Conservation (phyloP, 768 basidiomycete species). For the Lentinula sp. region DNA sequence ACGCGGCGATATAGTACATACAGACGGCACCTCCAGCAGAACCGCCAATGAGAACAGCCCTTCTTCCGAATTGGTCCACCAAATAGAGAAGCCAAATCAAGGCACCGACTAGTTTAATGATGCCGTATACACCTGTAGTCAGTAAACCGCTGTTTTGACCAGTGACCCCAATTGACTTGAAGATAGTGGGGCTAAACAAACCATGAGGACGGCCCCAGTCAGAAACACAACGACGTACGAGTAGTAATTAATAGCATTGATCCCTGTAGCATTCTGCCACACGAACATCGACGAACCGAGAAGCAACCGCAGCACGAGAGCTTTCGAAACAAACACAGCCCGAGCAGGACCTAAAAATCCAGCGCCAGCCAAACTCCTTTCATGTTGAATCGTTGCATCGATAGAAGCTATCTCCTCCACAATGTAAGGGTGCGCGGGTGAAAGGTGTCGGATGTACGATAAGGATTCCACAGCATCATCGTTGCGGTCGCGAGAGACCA, state of each 20-base stretch:
- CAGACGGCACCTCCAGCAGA: conserved; percentile 30
- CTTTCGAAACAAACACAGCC: conserved; percentile 21
- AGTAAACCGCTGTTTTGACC: conserved; percentile 29
- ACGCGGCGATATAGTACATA: conserved; percentile 41
- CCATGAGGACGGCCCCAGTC: background rate
- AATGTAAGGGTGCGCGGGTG: conserved; percentile 8
- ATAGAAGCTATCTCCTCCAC: conserved; percentile 26
- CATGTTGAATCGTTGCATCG: conserved; percentile 15
- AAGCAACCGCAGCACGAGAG: conserved; percentile 25
- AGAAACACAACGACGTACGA: conserved; percentile 16
- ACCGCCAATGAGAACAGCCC: conserved; percentile 32
- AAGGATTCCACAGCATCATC: conserved; percentile 23
- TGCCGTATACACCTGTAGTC: conserved; percentile 45
- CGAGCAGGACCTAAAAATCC: conserved; percentile 26
- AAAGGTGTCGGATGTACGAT: conserved; percentile 23
- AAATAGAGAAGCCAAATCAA: conserved; percentile 36
- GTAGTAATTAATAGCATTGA: conserved; percentile 40
- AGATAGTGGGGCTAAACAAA: conserved; percentile 33
- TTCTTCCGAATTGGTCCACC: conserved; percentile 36
- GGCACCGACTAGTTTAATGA: conserved; percentile 27
- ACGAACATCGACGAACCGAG: conserved; percentile 32
- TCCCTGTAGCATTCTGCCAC: conserved; percentile 42
- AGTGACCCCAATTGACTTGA: conserved; percentile 38
- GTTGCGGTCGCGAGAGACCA: conserved; percentile 28
- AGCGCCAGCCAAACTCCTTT: conserved; percentile 25